Evolutionary conservation across 139 green algal species (phyloP), one percentile per base, ranked within the genome.

Genomic region (Micractinium conductrix): DNA sequence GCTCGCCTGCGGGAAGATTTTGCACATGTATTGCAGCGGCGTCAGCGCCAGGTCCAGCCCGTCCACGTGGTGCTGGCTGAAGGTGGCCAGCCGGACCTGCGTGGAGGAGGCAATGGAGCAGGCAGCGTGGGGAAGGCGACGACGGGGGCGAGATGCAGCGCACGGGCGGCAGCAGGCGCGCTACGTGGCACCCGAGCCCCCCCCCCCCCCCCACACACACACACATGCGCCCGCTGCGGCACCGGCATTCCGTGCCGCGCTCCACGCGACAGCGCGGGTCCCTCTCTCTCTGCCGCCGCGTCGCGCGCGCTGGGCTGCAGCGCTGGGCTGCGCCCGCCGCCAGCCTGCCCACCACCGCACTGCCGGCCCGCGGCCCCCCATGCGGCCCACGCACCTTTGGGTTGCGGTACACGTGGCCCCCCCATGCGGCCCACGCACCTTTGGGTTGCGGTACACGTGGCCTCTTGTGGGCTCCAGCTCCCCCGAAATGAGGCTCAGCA

Each of bases 51-150:
- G 89, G 90, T 99, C 95, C 85, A 99, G 90, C 7, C 94, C 94
- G 70, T 99, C 97, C 81, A 99, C 93, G 87, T 98, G 96, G 86
- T 99, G 97, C 92, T 99, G 97, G 60, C 86, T 95, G 91, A 99
- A 99, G 38, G 88, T 92, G 24, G 95, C 96, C 85, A 99, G 86
- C 28, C 97, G 95, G 37, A 90, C 50, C 81, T 87, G 74, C 62
- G 14, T 8, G 74, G 9, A n/a, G 30, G 7, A 7, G 43, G 44
- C 43, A 30, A 5, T 14, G n/a, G n/a, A n/a, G n/a, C n/a, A n/a
- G n/a, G n/a, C n/a, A n/a, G n/a, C n/a, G n/a, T n/a, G n/a, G n/a
- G n/a, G n/a, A n/a, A n/a, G n/a, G 48, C 14, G 45, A 9, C 0
- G 1, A 16, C 1, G 53, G 53, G n/a, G 40, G 75, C 4, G 38